phyloP scores from a whole-genome alignment of 1,284 basidiomycete genomes.

The Malassezia dermatis region DNA sequence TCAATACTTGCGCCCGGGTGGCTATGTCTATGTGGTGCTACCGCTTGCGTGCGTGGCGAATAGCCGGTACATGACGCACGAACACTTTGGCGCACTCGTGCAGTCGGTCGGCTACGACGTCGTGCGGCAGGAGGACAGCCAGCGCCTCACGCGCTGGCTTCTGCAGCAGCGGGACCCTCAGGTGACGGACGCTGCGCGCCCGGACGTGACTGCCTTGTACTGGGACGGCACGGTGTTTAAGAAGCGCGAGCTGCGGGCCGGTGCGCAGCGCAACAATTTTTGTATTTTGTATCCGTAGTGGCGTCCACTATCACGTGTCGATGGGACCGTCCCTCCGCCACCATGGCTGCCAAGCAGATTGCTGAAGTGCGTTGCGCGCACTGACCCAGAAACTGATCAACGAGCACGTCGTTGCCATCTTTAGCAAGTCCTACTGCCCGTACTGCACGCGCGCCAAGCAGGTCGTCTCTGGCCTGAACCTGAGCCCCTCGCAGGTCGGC shows the following conservation, averaged over 20 bases:
- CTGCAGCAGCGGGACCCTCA: slow-evolving; percentile 19
- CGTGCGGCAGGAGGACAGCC: slow-evolving; percentile 44
- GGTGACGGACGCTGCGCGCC: not conserved
- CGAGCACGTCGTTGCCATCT: slow-evolving; percentile 46
- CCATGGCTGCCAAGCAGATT: slow-evolving; percentile 44
- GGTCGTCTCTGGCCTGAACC: slow-evolving; percentile 38
- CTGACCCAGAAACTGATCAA: slow-evolving; percentile 38
- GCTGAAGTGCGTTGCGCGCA: slow-evolving; percentile 27
- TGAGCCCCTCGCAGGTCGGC: slow-evolving; percentile 38
- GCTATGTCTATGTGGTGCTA: slow-evolving; percentile 49
- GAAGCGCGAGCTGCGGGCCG: slow-evolving; percentile 41
- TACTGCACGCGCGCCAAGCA: slow-evolving; percentile 47
- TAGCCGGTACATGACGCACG: slow-evolving; percentile 47
- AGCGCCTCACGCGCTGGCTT: slow-evolving; percentile 49
- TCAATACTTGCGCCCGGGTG: slow-evolving; percentile 29
- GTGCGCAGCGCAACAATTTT: slow-evolving; percentile 49
- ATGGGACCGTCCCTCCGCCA: not conserved
- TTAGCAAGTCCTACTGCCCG: slow-evolving; percentile 48
- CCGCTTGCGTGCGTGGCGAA: slow-evolving; percentile 49
- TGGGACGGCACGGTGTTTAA: slow-evolving; percentile 47
- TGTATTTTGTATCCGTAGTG: slow-evolving; percentile 27
- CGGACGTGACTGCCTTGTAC: not conserved
- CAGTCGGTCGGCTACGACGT: slow-evolving; percentile 45
- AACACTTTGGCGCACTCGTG: slow-evolving; percentile 42
- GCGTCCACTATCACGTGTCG: not conserved